These are phyloP conservation scores for Apiospora aurea DNA, from an alignment of 2,329 filamentous ascomycete species.

Conservation along the genomic window DNA sequence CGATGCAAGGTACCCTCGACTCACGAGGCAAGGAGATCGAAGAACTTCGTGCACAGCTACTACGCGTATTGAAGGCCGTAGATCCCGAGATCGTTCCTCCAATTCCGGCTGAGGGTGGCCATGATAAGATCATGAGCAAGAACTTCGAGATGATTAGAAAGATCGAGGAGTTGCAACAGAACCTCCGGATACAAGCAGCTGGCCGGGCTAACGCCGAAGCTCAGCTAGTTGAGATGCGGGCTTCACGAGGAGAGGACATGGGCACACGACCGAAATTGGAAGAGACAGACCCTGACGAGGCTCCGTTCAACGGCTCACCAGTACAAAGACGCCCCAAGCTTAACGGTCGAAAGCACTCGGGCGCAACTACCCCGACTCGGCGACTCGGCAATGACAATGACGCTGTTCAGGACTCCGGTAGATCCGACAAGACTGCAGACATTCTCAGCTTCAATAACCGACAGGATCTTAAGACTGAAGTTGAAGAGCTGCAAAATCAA, in stretches of 20 bases:
- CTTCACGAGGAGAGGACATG: constrained; percentile 71
- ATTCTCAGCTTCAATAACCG: constrained; percentile 84
- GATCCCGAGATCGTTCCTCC: constrained; percentile 75
- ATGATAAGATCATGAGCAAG: constrained; percentile 73
- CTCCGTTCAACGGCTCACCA: constrained; percentile 76
- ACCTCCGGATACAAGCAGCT: constrained; percentile 82
- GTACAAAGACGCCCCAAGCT: constrained; percentile 67
- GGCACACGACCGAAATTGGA: constrained; percentile 79
- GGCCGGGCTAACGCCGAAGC: constrained; percentile 82
- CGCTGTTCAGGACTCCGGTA: constrained; percentile 73
- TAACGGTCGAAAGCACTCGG: constrained; percentile 69
- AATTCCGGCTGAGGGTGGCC: constrained; percentile 63
- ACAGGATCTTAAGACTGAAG: constrained; percentile 88
- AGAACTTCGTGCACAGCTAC: constrained; percentile 80
- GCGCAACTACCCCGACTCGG: constrained; percentile 79
- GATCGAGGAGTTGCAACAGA: constrained; percentile 87
- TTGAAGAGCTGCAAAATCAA: constrained; percentile 93
- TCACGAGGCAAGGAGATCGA: constrained; percentile 81
- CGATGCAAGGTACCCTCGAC: constrained; percentile 81
- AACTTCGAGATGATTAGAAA: constrained; percentile 87
- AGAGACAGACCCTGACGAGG: constrained; percentile 86
- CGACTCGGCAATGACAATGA: constrained; percentile 71
- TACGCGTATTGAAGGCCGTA: constrained; percentile 84
- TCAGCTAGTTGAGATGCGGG: constrained; percentile 80
- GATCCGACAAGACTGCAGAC: constrained; percentile 86